A percentile compares a stretch with the other conserved stretches of the same genome.
These are phyloP conservation scores for Fusarium sp. DNA, from an alignment of 2,329 filamentous ascomycete species.

Conservation along the genomic window DNA sequence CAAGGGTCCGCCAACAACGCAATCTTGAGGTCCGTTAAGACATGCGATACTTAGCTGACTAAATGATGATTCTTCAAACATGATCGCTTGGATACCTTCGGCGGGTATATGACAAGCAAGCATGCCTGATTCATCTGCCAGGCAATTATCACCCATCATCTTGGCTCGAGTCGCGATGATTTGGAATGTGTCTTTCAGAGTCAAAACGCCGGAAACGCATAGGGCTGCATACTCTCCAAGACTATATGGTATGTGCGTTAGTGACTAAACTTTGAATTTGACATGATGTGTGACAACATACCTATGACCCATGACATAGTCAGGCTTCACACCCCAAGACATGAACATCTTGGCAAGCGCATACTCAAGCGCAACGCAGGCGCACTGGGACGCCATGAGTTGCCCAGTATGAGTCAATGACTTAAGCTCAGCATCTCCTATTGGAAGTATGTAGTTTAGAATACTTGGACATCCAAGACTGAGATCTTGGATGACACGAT, in stretches of 20 bases:
- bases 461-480: background rate
- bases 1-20: background rate
- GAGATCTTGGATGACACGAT: background rate
- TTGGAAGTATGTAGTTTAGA: too few relatives aligned
- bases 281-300: too few relatives aligned
- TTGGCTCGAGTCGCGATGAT: background rate
- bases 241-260: background rate
- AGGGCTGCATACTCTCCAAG: constrained; percentile 3
- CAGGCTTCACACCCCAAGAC: background rate
- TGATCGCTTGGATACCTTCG: too few relatives aligned
- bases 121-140: background rate
- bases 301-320: constrained; percentile 6
- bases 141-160: background rate
- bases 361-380: background rate
- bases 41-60: background rate
- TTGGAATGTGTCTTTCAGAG: background rate
- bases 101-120: background rate
- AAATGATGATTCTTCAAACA: background rate
- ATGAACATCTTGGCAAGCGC: background rate
- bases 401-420: too few relatives aligned
- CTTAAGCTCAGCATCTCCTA: too few relatives aligned
- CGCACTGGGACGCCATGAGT: background rate
- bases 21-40: background rate
- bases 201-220: background rate
- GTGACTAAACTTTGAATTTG: too few relatives aligned